Percentiles rank a stretch among this genome's conserved stretches.
Conservation (phyloP, 805 yeast species). For the Saturnispora besseyi region DNA sequence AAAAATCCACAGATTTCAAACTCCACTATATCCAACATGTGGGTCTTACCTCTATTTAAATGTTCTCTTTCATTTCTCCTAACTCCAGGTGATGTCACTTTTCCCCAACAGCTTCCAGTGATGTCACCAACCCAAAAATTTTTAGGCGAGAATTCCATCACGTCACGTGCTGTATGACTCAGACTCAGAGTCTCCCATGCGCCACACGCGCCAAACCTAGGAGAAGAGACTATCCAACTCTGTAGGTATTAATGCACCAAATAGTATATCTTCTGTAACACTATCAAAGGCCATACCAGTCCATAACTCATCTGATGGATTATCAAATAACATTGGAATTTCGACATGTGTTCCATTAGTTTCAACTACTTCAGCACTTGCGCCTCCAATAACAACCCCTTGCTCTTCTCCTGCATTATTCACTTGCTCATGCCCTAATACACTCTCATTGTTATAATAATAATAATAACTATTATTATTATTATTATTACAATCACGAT, state of each 20-base stretch:
- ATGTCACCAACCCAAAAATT: not conserved
- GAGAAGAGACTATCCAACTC: conserved; percentile 1
- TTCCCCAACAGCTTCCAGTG: not conserved
- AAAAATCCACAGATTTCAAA: too few relatives aligned
- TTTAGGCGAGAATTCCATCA: not conserved
- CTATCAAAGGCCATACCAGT: conserved; percentile 1
- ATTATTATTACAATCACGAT: too few relatives aligned
- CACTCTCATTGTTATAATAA: too few relatives aligned
- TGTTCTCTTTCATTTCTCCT: not conserved
- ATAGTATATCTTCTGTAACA: not conserved
- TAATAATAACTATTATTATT: too few relatives aligned
- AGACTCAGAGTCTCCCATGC: not conserved
- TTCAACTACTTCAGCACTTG: not conserved
- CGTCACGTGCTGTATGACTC: not conserved
- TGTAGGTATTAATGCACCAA: conserved; percentile 1
- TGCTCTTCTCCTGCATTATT: too few relatives aligned
- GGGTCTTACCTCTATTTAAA: not conserved
- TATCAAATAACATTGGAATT: not conserved
- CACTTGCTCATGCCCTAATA: too few relatives aligned
- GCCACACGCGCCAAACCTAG: too few relatives aligned
- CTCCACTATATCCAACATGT: too few relatives aligned
- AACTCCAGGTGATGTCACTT: conserved; percentile 1
- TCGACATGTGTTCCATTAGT: not conserved
- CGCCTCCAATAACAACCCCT: not conserved
- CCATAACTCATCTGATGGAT: conserved; percentile 2